Base-by-base conservation (phyloP, 2,329 filamentous ascomycete species). In the Aspergillus niger region DNA sequence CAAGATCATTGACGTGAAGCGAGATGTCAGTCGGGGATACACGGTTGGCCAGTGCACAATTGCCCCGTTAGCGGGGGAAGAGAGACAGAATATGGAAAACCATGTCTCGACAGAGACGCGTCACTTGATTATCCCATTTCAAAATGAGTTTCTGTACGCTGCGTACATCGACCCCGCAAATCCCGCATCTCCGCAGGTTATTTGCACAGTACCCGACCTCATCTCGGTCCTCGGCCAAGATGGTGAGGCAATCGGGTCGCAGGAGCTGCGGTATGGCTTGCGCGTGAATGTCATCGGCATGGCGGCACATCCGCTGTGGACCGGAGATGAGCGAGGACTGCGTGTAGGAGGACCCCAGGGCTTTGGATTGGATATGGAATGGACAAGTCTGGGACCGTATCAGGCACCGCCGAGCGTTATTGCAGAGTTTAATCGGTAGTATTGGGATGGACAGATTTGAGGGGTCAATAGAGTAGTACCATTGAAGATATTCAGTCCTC, bases 241-340 rank as follows among this genome's bases (percentile, higher is more conserved):
- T 51, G 81, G 82, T 0, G 80, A 81, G 52, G 82, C 81, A 0
- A 75, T 84, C 4, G 82, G 82, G 0, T 81, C 82, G 0, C 79
- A 80, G 13, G 82, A 84, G 24, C 70, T 83, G 30, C 75, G 82
- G 8, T 85, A 84, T 57, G 83, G 83, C 0, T 64, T 85, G 2
- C 73, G 77, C 3, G 82, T 85, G 0, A 80, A 70, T 32, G 82
- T 85, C 0, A 80, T 85, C 60, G 82, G 76, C 0, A 71, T 85
- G 32, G 75, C 81, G 2, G 79, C 81, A 1, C 81, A 82, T 59
- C 81, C 82, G 0, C 64, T 83, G 10, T 85, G 83, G 83, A 82
- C 67, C 59, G 71, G 68, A 55, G 71, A 70, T 26, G 65, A 72
- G 43, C 41, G 41, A 13, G 78, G 76, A 0, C 58, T 81, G 51